A percentile compares a stretch with the other conserved stretches of the same genome.
phyloP scores from a whole-genome alignment of 805 yeast species.

The Saccharomycopsis capsularis region DNA sequence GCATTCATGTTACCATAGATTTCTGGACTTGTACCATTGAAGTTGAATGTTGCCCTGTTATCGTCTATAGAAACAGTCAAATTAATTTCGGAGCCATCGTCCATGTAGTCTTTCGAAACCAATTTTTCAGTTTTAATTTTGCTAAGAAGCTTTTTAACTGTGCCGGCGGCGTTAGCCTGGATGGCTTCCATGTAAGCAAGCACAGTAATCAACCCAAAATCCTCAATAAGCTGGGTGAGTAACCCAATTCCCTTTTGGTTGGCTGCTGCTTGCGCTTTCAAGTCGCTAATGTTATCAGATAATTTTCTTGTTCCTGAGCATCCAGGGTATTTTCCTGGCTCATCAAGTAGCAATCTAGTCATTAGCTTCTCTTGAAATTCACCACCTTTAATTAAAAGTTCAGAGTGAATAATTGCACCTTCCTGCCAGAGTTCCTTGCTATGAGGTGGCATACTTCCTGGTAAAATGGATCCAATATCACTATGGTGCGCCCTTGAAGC shows the following conservation, averaged over 20 bases:
- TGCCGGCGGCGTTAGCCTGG: conserved; percentile 66
- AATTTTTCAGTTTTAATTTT: conserved; percentile 37
- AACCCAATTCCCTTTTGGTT: conserved; percentile 77
- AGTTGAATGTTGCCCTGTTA: conserved; percentile 71
- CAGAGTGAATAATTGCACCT: conserved; percentile 83
- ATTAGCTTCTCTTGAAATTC: conserved; percentile 69
- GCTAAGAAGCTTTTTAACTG: conserved; percentile 53
- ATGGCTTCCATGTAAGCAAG: conserved; percentile 74
- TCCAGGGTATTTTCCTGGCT: conserved; percentile 77
- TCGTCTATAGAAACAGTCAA: conserved; percentile 45
- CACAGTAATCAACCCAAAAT: conserved; percentile 54
- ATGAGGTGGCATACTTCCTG: conserved; percentile 94
- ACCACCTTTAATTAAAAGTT: conserved; percentile 64
- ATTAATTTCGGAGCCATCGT: conserved; percentile 69
- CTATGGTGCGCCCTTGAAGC: conserved; percentile 97
- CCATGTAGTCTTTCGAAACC: conserved; percentile 61
- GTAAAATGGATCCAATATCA: conserved; percentile 86
- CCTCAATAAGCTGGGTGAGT: conserved; percentile 51
- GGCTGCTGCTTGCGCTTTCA: conserved; percentile 84
- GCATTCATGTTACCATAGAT: conserved; percentile 88
- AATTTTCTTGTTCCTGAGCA: conserved; percentile 86
- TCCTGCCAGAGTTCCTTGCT: conserved; percentile 81
- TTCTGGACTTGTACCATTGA: conserved; percentile 81
- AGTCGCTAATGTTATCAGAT: conserved; percentile 75
- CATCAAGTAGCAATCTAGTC: conserved; percentile 50